Evolutionary conservation across 345 rosid genomes (phyloP).

Genomic region (Kandelia obovata): DNA sequence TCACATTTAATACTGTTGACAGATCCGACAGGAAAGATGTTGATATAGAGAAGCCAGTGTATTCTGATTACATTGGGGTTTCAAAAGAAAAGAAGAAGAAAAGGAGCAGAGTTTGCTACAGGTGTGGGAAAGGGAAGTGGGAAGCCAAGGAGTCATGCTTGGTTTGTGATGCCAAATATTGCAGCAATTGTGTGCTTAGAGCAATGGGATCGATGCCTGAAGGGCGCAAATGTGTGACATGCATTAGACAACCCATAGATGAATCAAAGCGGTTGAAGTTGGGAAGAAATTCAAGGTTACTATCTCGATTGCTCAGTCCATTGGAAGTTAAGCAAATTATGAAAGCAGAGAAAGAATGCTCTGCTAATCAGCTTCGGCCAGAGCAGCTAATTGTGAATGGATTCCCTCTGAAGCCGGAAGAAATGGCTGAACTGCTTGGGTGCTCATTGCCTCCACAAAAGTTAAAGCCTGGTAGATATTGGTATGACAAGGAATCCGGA

Average conservation of each 20-base stretch:
- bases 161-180: conserved; percentile 88
- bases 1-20: conserved; percentile 65
- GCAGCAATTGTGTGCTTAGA: conserved; percentile 89
- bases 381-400: conserved; percentile 93
- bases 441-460: conserved; percentile 76
- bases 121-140: conserved; percentile 95
- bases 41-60: conserved; percentile 44
- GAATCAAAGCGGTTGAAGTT: conserved; percentile 72
- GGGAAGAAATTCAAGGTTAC: conserved; percentile 74
- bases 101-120: conserved; percentile 57
- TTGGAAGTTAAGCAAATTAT: conserved; percentile 96
- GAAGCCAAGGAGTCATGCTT: conserved; percentile 87
- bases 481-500: conserved; percentile 99
- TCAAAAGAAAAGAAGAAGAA: conserved; percentile 61
- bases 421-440: conserved; percentile 77
- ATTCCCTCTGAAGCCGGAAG: conserved; percentile 72
- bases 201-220: conserved; percentile 99
- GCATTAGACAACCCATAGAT: conserved; percentile 78
- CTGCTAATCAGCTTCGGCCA: conserved; percentile 91
- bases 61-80: conserved; percentile 53
- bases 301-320: conserved; percentile 82
- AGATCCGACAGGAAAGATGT: conserved; percentile 46
- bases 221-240: conserved; percentile 94
- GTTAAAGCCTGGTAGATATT: conserved; percentile 88
- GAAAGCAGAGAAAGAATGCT: conserved; percentile 94